Percentiles rank a stretch among this genome's conserved stretches.
Evolutionary conservation across 2,329 filamentous ascomycete species (phyloP).

Genomic region (Fusarium torreyae): DNA sequence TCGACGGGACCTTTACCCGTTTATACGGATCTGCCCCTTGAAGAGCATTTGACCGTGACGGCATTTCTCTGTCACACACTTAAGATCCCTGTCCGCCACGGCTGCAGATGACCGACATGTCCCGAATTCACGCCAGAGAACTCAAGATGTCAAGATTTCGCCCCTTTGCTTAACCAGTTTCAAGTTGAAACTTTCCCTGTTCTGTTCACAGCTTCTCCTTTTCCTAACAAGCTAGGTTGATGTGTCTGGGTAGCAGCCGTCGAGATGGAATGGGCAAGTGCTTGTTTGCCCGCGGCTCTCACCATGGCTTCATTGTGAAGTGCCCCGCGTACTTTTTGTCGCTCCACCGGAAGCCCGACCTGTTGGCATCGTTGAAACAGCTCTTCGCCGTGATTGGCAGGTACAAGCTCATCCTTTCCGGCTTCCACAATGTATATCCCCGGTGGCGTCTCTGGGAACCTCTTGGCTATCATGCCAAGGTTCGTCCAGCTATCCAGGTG

Average conservation of each 20-base stretch:
- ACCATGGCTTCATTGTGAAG: slow-evolving; percentile 72
- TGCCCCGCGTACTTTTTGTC: slow-evolving; percentile 62
- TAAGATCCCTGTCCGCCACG: slow-evolving; percentile 38
- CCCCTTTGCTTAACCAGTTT: slow-evolving; percentile 28
- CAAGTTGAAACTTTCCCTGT: slow-evolving; percentile 21
- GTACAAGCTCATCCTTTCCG: slow-evolving; percentile 72
- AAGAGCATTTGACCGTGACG: slow-evolving; percentile 44
- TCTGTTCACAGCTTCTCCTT: slow-evolving; percentile 7
- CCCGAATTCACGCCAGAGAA: slow-evolving; percentile 49
- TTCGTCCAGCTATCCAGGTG: slow-evolving; percentile 70
- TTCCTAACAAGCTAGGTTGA: slow-evolving; percentile 16
- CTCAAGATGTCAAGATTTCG: slow-evolving; percentile 23
- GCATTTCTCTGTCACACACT: slow-evolving; percentile 44
- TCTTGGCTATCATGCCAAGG: slow-evolving; percentile 59
- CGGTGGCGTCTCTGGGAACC: slow-evolving; percentile 49
- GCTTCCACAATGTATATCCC: slow-evolving; percentile 68
- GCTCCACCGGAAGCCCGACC: slow-evolving; percentile 63
- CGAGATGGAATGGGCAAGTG: slow-evolving; percentile 48
- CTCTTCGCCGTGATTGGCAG: slow-evolving; percentile 63
- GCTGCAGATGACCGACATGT: slow-evolving; percentile 45
- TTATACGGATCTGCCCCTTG: slow-evolving; percentile 25
- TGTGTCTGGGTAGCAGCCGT: slow-evolving; percentile 43
- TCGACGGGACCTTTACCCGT: slow-evolving; percentile 22
- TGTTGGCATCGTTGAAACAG: slow-evolving; percentile 65
- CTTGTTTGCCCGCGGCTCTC: slow-evolving; percentile 52